phyloP scores from a whole-genome alignment of 2,329 filamentous ascomycete genomes.

The Westerdykella ornata region DNA sequence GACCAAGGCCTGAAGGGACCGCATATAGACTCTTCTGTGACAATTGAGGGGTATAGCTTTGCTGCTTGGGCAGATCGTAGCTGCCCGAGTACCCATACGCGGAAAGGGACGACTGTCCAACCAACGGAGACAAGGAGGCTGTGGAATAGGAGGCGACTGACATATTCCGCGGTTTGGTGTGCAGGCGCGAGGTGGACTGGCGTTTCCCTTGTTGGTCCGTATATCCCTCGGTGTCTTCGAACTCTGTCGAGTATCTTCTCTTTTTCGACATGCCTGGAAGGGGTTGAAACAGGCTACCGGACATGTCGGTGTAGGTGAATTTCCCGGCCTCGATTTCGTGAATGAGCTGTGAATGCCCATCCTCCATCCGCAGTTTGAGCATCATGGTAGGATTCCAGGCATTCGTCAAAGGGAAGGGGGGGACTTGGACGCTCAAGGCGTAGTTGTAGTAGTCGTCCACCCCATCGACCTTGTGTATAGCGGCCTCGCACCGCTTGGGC shows the following conservation, averaged over 20 bases:
- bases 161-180: slow-evolving; percentile 27
- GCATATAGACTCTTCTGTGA: slow-evolving; percentile 34
- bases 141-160: slow-evolving; percentile 26
- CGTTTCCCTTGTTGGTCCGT: slow-evolving; percentile 33
- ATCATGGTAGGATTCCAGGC: slow-evolving; percentile 52
- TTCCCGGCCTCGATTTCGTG: slow-evolving; percentile 52
- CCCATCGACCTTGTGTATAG: slow-evolving; percentile 55
- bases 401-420: slow-evolving; percentile 54
- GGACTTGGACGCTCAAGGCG: slow-evolving; percentile 64
- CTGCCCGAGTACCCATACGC: slow-evolving; percentile 33
- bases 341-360: slow-evolving; percentile 47
- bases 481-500: slow-evolving; percentile 62
- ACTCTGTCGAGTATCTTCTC: slow-evolving; percentile 29
- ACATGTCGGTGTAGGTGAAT: slow-evolving; percentile 54
- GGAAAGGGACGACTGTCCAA: slow-evolving; percentile 33
- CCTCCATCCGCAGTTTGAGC: slow-evolving; percentile 55
- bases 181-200: slow-evolving; percentile 32
- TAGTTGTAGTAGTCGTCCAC: slow-evolving; percentile 61
- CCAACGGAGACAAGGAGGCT: slow-evolving; percentile 34
- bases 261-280: slow-evolving; percentile 25
- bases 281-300: slow-evolving; percentile 28
- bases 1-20: slow-evolving; percentile 23
- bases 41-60: slow-evolving; percentile 25
- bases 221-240: slow-evolving; percentile 23
- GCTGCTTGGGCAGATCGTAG: slow-evolving; percentile 35